A percentile compares a stretch with the other conserved stretches of the same genome.
These are phyloP conservation scores for Aspergillus sergii DNA, from an alignment of 2,329 filamentous ascomycete genomes.

Conservation along the genomic window DNA sequence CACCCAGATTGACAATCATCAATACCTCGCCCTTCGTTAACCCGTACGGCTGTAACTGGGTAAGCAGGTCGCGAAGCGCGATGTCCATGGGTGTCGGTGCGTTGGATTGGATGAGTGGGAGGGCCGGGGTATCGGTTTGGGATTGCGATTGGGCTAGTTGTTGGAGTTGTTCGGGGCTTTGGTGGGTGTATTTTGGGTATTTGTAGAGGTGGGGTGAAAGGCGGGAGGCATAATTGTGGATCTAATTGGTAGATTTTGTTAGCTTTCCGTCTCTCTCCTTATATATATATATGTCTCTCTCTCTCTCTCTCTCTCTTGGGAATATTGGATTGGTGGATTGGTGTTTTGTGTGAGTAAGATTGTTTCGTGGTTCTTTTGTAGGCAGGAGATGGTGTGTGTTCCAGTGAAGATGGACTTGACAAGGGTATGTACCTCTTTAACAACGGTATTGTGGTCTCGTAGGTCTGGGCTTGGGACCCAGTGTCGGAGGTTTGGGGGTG, in stretches of 20 bases:
- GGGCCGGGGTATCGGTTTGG: neutral
- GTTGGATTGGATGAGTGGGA: neutral
- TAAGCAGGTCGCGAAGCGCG: conserved; percentile 41
- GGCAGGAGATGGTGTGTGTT: no score
- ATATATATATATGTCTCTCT: no score
- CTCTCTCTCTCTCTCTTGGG: no score
- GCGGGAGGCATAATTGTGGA: conserved; percentile 45
- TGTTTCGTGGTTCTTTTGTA: neutral
- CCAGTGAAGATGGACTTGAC: no score
- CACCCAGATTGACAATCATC: conserved; percentile 49
- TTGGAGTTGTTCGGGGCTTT: conserved; percentile 23
- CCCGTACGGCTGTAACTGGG: conserved; percentile 40
- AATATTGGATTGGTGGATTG: neutral
- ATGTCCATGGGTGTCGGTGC: conserved; percentile 37
- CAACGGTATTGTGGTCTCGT: conserved; percentile 49
- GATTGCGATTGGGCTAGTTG: conserved; percentile 6
- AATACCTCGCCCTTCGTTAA: conserved; percentile 51
- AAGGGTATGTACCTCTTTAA: conserved; percentile 43
- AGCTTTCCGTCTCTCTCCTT: neutral
- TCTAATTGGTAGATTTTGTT: conserved; percentile 26
- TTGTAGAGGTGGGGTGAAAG: conserved; percentile 43
- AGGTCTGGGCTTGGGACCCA: conserved; percentile 46
- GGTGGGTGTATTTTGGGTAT: conserved; percentile 38
- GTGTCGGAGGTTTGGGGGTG: conserved; percentile 39
- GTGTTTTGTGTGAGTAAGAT: neutral